phyloP scores from a whole-genome alignment of 2,329 filamentous ascomycete genomes.

The Aspergillus amoenus region DNA sequence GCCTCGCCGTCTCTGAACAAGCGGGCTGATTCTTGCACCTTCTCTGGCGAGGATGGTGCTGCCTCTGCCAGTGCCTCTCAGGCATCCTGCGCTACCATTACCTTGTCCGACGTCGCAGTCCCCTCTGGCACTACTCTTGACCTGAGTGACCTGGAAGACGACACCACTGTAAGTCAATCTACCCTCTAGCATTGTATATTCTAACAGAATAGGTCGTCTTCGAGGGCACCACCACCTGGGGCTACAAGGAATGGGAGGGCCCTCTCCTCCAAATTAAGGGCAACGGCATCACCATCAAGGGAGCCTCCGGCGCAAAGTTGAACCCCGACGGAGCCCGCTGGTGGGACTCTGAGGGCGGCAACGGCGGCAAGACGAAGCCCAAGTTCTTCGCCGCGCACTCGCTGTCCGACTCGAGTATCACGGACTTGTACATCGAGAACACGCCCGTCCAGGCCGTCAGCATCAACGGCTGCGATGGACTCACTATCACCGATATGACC shows the following conservation, averaged over 20 bases:
- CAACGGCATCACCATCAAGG: constrained; percentile 53
- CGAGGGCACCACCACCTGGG: constrained; percentile 64
- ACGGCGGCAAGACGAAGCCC: constrained; percentile 64
- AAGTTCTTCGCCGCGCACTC: constrained; percentile 59
- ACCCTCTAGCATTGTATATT: neutral
- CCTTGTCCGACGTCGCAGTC: constrained; percentile 6
- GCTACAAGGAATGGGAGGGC: constrained; percentile 64
- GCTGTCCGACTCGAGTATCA: constrained; percentile 34
- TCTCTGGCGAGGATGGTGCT: neutral
- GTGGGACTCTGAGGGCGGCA: constrained; percentile 63
- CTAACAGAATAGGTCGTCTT: constrained; percentile 53
- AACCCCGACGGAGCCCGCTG: constrained; percentile 57
- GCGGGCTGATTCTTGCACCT: constrained; percentile 2
- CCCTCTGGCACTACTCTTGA: constrained; percentile 9
- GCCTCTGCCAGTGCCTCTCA: constrained; percentile 3
- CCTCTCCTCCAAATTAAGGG: constrained; percentile 64
- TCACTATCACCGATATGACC: constrained; percentile 53
- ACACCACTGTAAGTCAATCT: neutral
- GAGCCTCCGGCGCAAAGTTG: constrained; percentile 52
- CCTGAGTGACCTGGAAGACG: constrained; percentile 7
- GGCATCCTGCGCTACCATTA: constrained; percentile 3
- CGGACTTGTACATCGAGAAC: constrained; percentile 36
- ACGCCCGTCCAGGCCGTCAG: constrained; percentile 40
- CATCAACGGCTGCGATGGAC: constrained; percentile 44
- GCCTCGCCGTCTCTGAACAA: neutral